A percentile compares a stretch with the other conserved stretches of the same genome.
Conservation (phyloP, 768 basidiomycete species). For the Auriculariales sp. region DNA sequence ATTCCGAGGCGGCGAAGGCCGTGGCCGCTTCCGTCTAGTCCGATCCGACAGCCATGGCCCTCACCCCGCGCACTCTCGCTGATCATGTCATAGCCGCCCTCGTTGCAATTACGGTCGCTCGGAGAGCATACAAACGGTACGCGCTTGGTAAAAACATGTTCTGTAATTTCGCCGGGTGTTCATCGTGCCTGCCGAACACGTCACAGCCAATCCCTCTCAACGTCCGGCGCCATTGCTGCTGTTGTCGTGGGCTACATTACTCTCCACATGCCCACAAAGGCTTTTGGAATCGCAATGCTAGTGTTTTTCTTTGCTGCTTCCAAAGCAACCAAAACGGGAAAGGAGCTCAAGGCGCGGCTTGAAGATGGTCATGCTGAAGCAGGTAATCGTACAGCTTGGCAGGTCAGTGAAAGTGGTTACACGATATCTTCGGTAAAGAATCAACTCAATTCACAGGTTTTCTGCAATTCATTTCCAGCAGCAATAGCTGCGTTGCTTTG, state of each 20-base stretch:
- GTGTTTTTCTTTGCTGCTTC: slow-evolving; percentile 71
- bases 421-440: not conserved
- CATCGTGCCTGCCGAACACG: no score
- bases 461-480: slow-evolving; percentile 64
- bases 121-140: no score
- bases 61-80: no score
- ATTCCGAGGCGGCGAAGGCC: no score
- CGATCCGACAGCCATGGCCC: no score
- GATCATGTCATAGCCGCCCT: no score
- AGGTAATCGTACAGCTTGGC: slow-evolving; percentile 64
- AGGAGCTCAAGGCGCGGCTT: slow-evolving; percentile 52
- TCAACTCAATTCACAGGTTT: slow-evolving; percentile 13
- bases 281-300: slow-evolving; percentile 52
- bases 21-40: no score
- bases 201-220: slow-evolving; percentile 63
- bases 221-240: slow-evolving; percentile 62
- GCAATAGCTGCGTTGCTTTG: slow-evolving; percentile 45
- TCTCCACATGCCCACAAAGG: slow-evolving; percentile 50
- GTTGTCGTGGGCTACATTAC: slow-evolving; percentile 60
- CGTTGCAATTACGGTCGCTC: no score
- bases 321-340: slow-evolving; percentile 78
- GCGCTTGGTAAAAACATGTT: no score
- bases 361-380: slow-evolving; percentile 66
- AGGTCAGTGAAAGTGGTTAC: slow-evolving; percentile 31
- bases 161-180: no score